A percentile compares a stretch with the other conserved stretches of the same genome.
Evolutionary conservation across 306 rosid genomes (phyloP).

Genomic region (Gastrolobium bilobum): DNA sequence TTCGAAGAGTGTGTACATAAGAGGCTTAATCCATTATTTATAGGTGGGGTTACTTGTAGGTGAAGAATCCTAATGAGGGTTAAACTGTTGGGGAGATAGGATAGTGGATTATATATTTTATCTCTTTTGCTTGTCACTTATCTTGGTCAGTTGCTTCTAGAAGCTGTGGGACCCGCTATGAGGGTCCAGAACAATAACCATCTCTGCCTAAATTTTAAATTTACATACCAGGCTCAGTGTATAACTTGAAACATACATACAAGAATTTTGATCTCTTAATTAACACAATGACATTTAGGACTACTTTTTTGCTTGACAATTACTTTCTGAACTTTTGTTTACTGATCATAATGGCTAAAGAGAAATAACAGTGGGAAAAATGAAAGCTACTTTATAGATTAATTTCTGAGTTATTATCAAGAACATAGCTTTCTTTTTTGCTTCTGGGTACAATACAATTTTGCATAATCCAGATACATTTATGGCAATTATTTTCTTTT

Average conservation of each 20-base stretch:
- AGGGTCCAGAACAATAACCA: neutral
- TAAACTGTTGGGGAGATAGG: too few species aligned
- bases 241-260: conserved; percentile 1
- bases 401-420: conserved; percentile 14
- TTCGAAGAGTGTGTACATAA: too few species aligned
- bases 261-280: conserved; percentile 6
- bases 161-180: too few species aligned
- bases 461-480: conserved; percentile 27
- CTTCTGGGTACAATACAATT: neutral
- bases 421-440: neutral
- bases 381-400: conserved; percentile 3
- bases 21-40: too few species aligned
- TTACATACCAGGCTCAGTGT: neutral
- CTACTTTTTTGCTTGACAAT: neutral
- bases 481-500: conserved; percentile 6
- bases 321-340: neutral
- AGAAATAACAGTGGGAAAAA: conserved; percentile 19
- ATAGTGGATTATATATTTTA: too few species aligned
- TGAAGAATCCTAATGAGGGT: too few species aligned
- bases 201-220: neutral
- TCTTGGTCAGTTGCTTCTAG: too few species aligned
- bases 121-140: too few species aligned
- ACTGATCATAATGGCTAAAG: conserved; percentile 6
- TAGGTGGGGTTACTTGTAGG: too few species aligned
- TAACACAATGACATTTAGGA: neutral